A percentile compares a stretch with the other conserved stretches of the same genome.
phyloP scores from a whole-genome alignment of 139 green algal genomes.

The Haematococcus sp. region DNA sequence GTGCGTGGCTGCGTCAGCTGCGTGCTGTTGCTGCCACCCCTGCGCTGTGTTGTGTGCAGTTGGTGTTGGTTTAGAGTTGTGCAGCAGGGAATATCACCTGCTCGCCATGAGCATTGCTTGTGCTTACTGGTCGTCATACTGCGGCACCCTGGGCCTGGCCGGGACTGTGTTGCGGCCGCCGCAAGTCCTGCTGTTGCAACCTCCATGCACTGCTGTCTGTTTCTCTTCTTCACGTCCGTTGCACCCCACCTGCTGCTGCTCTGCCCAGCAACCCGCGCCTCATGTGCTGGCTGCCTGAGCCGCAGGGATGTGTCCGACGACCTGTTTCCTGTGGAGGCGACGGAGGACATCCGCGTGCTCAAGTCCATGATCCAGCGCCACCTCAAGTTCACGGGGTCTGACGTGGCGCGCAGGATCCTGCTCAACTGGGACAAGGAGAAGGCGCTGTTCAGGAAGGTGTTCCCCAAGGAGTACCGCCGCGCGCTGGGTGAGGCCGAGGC shows the following conservation, averaged over 20 bases:
- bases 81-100: no score
- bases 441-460: conserved; percentile 76
- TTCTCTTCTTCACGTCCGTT: neutral
- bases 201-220: neutral
- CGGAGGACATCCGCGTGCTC: conserved; percentile 42
- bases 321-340: conserved; percentile 65
- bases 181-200: no score
- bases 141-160: no score
- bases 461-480: conserved; percentile 59
- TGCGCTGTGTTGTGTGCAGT: neutral
- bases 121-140: no score
- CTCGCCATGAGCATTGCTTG: no score
- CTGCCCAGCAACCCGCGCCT: neutral
- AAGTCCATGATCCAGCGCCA: conserved; percentile 82
- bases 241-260: neutral
- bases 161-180: no score
- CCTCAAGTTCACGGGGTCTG: conserved; percentile 72
- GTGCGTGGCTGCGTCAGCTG: conserved; percentile 8
- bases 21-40: neutral
- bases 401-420: conserved; percentile 64
- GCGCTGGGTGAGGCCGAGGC: conserved; percentile 62
- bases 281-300: neutral
- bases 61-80: neutral
- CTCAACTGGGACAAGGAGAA: conserved; percentile 63
- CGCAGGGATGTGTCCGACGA: conserved; percentile 59